These are phyloP conservation scores for Phaeoacremonium minimum DNA, from an alignment of 2,329 filamentous ascomycete species.

Conservation along the genomic window DNA sequence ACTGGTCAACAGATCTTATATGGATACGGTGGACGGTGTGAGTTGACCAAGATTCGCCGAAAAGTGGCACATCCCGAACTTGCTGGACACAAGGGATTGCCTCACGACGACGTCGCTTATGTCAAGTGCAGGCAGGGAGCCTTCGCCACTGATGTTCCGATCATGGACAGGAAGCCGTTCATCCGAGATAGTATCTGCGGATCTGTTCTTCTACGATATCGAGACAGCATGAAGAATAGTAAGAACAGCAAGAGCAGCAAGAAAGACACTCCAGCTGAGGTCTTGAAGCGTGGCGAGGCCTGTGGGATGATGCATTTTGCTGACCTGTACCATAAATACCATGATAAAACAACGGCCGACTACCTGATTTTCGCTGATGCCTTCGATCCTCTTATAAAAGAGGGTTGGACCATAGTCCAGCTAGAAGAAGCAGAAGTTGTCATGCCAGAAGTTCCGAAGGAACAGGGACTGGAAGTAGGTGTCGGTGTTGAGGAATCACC, in stretches of 20 bases:
- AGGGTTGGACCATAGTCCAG: slow-evolving; percentile 3
- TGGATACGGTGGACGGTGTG: too few species aligned
- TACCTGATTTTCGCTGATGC: slow-evolving; percentile 3
- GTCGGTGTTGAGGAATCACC: too few species aligned
- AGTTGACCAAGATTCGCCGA: too few species aligned
- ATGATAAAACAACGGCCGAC: not conserved
- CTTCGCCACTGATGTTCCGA: not conserved
- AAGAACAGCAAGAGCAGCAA: too few species aligned
- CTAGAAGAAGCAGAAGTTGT: too few species aligned
- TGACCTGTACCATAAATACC: not conserved
- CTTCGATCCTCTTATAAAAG: slow-evolving; percentile 4
- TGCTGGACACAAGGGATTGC: too few species aligned
- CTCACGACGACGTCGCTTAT: too few species aligned
- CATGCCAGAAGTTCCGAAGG: too few species aligned
- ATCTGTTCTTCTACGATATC: not conserved
- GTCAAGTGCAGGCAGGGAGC: not conserved
- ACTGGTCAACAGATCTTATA: too few species aligned
- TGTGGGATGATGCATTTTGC: slow-evolving; percentile 2
- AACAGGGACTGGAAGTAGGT: too few species aligned
- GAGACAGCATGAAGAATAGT: not conserved
- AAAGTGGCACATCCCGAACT: too few species aligned
- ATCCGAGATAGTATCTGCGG: slow-evolving; percentile 2
- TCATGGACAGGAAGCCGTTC: not conserved
- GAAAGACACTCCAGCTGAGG: not conserved
- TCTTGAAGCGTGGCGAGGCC: slow-evolving; percentile 1